Evolutionary conservation across 306 rosid genomes (phyloP).

Genomic region (Citrullus mucosospermus): DNA sequence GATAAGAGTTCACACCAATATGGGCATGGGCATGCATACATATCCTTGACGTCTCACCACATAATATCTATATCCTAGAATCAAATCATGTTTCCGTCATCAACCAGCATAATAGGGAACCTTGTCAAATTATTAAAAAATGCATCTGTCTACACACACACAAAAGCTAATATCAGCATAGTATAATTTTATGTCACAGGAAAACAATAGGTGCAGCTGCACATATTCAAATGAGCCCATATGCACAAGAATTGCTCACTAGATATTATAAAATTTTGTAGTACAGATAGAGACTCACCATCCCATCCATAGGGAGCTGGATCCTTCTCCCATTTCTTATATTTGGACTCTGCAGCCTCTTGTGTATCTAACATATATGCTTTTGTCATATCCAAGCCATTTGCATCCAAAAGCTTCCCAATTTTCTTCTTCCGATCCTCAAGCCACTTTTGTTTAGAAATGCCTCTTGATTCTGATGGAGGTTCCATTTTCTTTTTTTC

Average conservation of each 20-base stretch:
- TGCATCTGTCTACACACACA: background rate
- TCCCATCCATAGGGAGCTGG: slow-evolving; percentile 98
- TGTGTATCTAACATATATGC: slow-evolving; percentile 93
- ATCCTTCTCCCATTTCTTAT: slow-evolving; percentile 98
- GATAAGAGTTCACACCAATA: background rate
- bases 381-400: slow-evolving; percentile 76
- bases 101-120: background rate
- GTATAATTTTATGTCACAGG: background rate
- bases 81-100: background rate
- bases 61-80: background rate
- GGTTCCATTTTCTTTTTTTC: slow-evolving; percentile 95
- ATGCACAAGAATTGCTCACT: background rate
- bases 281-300: slow-evolving; percentile 31
- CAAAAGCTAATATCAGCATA: background rate
- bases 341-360: slow-evolving; percentile 71
- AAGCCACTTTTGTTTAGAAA: slow-evolving; percentile 94
- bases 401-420: slow-evolving; percentile 90
- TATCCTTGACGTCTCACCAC: background rate
- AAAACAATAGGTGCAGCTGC: background rate
- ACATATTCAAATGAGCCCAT: background rate
- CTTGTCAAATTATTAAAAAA: background rate
- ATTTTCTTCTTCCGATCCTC: slow-evolving; percentile 87
- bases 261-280: background rate
- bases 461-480: slow-evolving; percentile 80
- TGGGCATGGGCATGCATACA: background rate